Evolutionary conservation across 139 green algal genomes (phyloP).

Genomic region (Volvox reticuliferus): DNA sequence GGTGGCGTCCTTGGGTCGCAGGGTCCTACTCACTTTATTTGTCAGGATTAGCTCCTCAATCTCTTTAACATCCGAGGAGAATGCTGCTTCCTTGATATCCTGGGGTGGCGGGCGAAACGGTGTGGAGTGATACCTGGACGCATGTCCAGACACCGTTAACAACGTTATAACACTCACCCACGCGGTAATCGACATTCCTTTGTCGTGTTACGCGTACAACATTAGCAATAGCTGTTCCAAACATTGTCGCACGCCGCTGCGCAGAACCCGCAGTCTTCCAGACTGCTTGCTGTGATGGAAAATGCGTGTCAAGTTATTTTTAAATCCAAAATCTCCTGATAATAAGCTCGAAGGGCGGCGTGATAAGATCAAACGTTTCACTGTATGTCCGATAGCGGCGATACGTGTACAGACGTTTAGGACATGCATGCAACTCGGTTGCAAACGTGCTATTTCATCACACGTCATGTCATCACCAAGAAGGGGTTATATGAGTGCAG

Average conservation of each 20-base stretch:
- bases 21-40: constrained; percentile 36
- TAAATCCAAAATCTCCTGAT: neutral
- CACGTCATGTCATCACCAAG: too few species aligned
- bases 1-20: neutral
- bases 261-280: neutral
- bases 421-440: too few species aligned
- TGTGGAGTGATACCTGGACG: neutral
- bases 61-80: constrained; percentile 13
- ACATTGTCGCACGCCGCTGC: constrained; percentile 13
- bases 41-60: constrained; percentile 47
- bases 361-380: neutral
- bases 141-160: neutral
- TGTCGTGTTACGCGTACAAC: neutral
- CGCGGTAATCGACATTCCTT: constrained; percentile 32
- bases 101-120: neutral
- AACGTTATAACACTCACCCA: constrained; percentile 4
- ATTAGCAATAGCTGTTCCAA: neutral
- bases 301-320: neutral
- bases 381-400: neutral
- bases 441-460: too few species aligned
- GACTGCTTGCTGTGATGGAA: neutral
- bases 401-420: too few species aligned
- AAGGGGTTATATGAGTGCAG: neutral
- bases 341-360: too few species aligned
- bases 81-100: constrained; percentile 49